phyloP scores from a whole-genome alignment of 2,329 filamentous ascomycete species.

The Penicillium freii region DNA sequence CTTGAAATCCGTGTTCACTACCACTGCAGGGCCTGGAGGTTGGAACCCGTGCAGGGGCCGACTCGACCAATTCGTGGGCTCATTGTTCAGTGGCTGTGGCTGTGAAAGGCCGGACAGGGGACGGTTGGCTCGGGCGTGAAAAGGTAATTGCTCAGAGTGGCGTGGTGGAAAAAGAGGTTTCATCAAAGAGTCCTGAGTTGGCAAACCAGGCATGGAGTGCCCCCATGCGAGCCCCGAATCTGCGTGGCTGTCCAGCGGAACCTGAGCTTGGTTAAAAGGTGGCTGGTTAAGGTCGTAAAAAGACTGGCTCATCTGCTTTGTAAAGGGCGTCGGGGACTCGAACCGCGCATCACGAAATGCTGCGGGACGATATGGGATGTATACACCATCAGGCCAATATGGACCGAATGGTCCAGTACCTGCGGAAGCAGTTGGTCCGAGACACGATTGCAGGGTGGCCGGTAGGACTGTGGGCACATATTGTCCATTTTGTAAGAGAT shows the following conservation, averaged over 20 bases:
- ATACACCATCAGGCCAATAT: conserved; percentile 64
- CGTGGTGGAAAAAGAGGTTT: conserved; percentile 41
- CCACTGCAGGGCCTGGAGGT: conserved; percentile 19
- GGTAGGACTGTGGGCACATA: conserved; percentile 60
- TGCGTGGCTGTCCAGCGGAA: conserved; percentile 26
- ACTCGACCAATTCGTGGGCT: conserved; percentile 28
- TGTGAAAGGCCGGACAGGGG: conserved; percentile 22
- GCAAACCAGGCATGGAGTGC: conserved; percentile 26
- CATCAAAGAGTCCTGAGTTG: conserved; percentile 30
- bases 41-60: conserved; percentile 24
- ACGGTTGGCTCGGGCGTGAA: conserved; percentile 29
- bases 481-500: conserved; percentile 47
- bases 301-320: conserved; percentile 22
- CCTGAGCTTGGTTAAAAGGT: conserved; percentile 27
- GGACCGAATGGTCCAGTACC: conserved; percentile 58
- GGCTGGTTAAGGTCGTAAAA: conserved; percentile 34
- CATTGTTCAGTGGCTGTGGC: conserved; percentile 23
- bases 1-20: conserved; percentile 56
- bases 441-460: conserved; percentile 56
- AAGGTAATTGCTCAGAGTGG: conserved; percentile 35
- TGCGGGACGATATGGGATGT: conserved; percentile 59
- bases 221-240: conserved; percentile 36
- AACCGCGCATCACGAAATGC: conserved; percentile 55
- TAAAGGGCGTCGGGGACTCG: conserved; percentile 27
- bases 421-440: conserved; percentile 59